Evolutionary conservation across 495 filamentous ascomycete species (phyloP), one percentile per base, ranked within the genome.

Genomic region (Penicillium odoratum): DNA sequence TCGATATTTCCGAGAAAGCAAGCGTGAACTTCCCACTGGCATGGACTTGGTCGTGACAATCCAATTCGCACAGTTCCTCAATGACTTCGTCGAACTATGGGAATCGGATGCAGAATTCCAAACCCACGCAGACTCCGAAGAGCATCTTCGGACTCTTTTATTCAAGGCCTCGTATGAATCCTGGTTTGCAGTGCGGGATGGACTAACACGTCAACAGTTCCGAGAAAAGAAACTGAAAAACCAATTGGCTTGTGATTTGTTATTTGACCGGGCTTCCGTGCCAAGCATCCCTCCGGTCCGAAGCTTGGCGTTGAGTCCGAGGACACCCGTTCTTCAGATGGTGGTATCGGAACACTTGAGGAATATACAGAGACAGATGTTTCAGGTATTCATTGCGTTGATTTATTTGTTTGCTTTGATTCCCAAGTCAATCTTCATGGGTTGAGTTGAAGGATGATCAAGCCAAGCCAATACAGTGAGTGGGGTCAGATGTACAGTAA

Each of bases 31-130:
- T 8, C 56, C 52, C 1, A 36, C 67, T 0, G 73, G 72, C 0
- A 56, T 78, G 59, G 75, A 78, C 45, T 55, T 75, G 15, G 64
- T 75, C 8, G 64, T 78, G 31, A 60, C 50, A 6, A 68, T 74
- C 29, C 52, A 67, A n/a, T 73, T 67, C 28, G 61, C 66, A 18
- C 73, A 76, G 49, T 77, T 72, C 53, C 46, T 74, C 3, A 28
- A 62, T 9, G 75, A 78, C 42, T 66, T 68, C 34, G 62, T 61
- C 4, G 69, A 71, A n/a, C 50, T 68, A 5, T 55, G 55, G 5
- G 34, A 62, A 8, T 11, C 4, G n/a, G 25, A 52, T 4, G 28
- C 40, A 3, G 21, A 51, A 3, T 59, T 70, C 43, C 58, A 62
- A 16, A 33, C 56, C 5, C 31, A 69, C 36, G 13, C 15, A 9